Evolutionary conservation across 352 stramenopile genomes (phyloP).

Genomic region (Globisporangium echinulatum): DNA sequence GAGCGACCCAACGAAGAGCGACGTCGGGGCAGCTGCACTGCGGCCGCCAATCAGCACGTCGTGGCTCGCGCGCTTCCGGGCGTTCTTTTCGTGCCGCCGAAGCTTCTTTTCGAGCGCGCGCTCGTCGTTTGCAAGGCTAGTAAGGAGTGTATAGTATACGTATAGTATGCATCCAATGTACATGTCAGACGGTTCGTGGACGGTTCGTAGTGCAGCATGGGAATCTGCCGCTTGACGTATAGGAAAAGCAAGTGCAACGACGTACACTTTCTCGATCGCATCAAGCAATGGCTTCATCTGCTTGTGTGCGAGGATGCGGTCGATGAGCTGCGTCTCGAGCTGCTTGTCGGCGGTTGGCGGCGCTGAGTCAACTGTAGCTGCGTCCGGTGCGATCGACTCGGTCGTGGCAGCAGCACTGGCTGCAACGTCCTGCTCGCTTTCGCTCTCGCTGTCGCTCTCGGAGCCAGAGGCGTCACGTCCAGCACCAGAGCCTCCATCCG

Average conservation of each 20-base stretch:
- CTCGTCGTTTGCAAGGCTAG: constrained; percentile 43
- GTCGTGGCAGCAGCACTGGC: background rate
- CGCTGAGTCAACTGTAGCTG: background rate
- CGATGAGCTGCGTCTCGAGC: constrained; percentile 35
- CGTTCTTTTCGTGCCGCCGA: constrained; percentile 52
- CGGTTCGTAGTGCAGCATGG: too few relatives aligned
- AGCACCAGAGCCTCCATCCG: constrained; percentile 24
- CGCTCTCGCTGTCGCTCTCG: constrained; percentile 1
- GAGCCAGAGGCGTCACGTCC: constrained; percentile 6
- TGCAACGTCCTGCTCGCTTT: constrained; percentile 4
- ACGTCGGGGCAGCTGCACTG: constrained; percentile 43
- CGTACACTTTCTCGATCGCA: constrained; percentile 35
- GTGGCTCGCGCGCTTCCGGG: constrained; percentile 44
- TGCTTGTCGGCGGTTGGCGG: constrained; percentile 1
- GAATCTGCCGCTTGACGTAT: too few relatives aligned
- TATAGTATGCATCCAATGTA: background rate
- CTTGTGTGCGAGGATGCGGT: constrained; percentile 64
- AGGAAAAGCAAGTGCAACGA: background rate
- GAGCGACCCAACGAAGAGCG: constrained; percentile 72
- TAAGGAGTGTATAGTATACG: background rate
- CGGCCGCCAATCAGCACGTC: constrained; percentile 60
- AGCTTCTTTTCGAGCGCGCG: constrained; percentile 53
- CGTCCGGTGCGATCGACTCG: background rate
- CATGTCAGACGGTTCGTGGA: too few relatives aligned
- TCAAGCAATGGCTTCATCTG: constrained; percentile 59